Base-by-base conservation (phyloP, 2,329 filamentous ascomycete genomes). In the Rachicladosporium sp. region DNA sequence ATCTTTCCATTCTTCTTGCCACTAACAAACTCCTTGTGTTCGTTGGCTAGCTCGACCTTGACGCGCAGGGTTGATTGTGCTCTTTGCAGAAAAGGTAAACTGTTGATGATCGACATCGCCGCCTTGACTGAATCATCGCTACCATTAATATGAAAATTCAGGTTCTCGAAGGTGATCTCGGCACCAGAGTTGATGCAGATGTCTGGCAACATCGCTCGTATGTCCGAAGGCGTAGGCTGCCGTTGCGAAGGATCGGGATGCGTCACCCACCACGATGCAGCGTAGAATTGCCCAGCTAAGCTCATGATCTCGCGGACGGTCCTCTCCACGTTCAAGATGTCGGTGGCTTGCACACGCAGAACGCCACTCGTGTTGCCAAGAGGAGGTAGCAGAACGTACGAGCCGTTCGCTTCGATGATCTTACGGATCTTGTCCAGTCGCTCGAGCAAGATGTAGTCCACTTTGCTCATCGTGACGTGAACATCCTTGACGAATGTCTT, bases 1-100 rank as follows among this genome's bases (percentile, higher is more conserved):
- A 98, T 98, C 68, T 98, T 98, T 63, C 91, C 91, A 54, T 98
- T 98, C 71, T 98, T 98, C 72, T 98, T 98, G 51, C 91, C 91
- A 52, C 88, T 95, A 42, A 98, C 91, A 59, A 98, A 98, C 58
- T 98, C 91, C 64, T 98, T 98, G 69, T 98, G 91, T 66, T 98
- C 91, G 57, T 96, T 96, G 55, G 91, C 91, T 41, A 98, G 80
- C 68, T 98, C 91, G 46, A 98, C 93, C 70, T 96, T 96, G 57
- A 98, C 89, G 41, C 88, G 79, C 59, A 98, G 93, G 59, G 93
- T 88, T 55, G 93, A 93, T 50, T 85, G 83, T 32, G 82, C 78
- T 52, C 87, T 82, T 48, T 81, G 80, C 44, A 93, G 84, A 54
- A 95, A 93, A 32, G 83, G 81, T 48, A 94, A 82, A 49, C 93